phyloP scores from a whole-genome alignment of 2,329 filamentous ascomycete species.

The Paecilomyces formosus region DNA sequence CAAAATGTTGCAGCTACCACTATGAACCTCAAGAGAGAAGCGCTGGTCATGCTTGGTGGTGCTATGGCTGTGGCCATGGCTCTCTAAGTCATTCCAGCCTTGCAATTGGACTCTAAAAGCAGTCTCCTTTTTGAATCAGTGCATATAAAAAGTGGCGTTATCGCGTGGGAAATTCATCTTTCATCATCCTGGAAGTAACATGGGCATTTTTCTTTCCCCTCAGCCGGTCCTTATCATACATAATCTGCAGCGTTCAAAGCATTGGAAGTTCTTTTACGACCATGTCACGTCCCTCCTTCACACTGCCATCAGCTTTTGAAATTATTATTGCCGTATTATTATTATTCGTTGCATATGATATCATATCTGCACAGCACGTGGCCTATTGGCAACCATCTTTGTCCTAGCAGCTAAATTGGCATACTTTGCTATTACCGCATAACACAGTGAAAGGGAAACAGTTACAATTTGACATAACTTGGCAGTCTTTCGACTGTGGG shows the following conservation, averaged over 20 bases:
- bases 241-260: not conserved
- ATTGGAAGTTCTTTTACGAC: not conserved
- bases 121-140: not conserved
- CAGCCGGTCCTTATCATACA: not conserved
- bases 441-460: not conserved
- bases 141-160: not conserved
- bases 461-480: not conserved
- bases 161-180: not conserved
- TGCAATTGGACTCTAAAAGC: not conserved
- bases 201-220: not conserved
- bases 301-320: not conserved
- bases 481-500: not conserved
- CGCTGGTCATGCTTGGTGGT: conserved; percentile 33
- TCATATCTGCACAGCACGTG: not conserved
- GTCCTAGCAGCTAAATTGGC: not conserved
- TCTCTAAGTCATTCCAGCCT: conserved; percentile 15
- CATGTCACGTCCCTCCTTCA: not conserved
- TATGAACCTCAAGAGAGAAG: conserved; percentile 23
- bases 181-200: not conserved
- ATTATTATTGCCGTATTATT: not conserved
- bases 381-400: not conserved
- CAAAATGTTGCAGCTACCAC: conserved; percentile 25
- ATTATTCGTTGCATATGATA: not conserved
- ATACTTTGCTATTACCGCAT: not conserved
- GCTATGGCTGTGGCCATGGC: conserved; percentile 33